Evolutionary conservation across 495 filamentous ascomycete genomes (phyloP), one percentile per base, ranked within the genome.

Genomic region (Parmelia sp.): DNA sequence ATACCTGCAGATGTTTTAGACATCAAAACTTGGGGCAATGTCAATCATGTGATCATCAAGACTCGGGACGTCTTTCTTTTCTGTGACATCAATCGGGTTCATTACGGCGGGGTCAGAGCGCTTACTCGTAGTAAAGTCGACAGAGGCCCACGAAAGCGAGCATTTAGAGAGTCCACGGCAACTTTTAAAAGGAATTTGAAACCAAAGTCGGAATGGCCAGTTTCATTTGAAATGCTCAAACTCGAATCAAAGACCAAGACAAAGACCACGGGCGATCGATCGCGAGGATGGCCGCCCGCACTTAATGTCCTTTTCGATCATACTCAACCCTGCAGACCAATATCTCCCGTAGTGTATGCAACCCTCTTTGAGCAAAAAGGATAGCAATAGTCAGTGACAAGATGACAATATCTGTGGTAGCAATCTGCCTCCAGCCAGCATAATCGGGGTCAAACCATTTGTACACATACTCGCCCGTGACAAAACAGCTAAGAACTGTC

Each of bases 401-500:
- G 39, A 60, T 49, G 39, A 25, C 33, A 27, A 55, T 58, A 45
- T 57, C 53, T 0, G 60, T 58, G 6, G 53, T 23, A 1, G 33
- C 44, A 37, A 75, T 68, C 63, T 74, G 68, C 21, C 72, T 69
- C 66, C 70, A 73, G 51, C 72, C 71, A 15, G 70, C 69, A 33
- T 65, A 55, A 33, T 75, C 67, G 14, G 72, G 72, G 47, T 83
- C 77, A 45, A 84, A 71, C 73, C 80, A 83, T 66, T 78, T 82
- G 68, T 76, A 80, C 11, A 74, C 73, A 45, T 74, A 77, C 36
- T 76, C 71, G 60, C 77, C 79, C 0, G 79, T 82, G 58, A 77
- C 35, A 10, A 75, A 65, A 58, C 79, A 73, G 45, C 81, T 80
- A 36, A 83, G 62, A 19, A 71, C 73, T 15, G 77, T 75, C 82